Conservation (phyloP, 768 basidiomycete species). For the Chiua virens region DNA sequence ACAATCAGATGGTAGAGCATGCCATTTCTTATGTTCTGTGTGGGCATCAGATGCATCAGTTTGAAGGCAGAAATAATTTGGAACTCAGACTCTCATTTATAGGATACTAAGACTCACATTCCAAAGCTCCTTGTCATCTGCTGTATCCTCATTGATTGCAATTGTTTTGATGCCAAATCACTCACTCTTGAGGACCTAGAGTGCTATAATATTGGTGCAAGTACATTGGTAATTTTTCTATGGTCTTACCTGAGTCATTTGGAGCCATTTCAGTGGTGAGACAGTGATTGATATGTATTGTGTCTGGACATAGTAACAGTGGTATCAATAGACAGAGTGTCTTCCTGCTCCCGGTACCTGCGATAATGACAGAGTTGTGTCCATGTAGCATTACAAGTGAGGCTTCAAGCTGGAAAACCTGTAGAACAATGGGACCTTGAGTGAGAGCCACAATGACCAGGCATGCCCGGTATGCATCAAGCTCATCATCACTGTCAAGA, state of each 20-base stretch:
- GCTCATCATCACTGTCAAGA: too few species aligned
- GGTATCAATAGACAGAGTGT: conserved; percentile 1
- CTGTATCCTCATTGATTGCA: conserved; percentile 10
- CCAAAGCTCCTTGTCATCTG: background rate
- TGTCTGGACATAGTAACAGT: background rate
- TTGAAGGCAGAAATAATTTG: too few species aligned
- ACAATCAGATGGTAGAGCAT: background rate
- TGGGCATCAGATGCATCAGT: too few species aligned
- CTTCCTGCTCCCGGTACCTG: conserved; percentile 2
- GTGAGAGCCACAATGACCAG: background rate
- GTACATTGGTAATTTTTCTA: too few species aligned
- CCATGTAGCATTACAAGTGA: background rate
- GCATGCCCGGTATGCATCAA: background rate
- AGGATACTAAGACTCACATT: too few species aligned
- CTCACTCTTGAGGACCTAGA: background rate
- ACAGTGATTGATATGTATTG: background rate
- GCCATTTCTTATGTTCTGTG: too few species aligned
- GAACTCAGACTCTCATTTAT: too few species aligned
- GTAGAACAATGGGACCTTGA: background rate
- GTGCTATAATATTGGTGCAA: too few species aligned
- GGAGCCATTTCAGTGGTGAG: conserved; percentile 3
- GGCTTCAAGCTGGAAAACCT: background rate
- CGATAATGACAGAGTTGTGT: background rate
- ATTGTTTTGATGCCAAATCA: background rate
- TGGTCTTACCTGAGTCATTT: conserved; percentile 2